Conservation (phyloP, 495 filamentous ascomycete species). For the Tuber microsphaerosporum region DNA sequence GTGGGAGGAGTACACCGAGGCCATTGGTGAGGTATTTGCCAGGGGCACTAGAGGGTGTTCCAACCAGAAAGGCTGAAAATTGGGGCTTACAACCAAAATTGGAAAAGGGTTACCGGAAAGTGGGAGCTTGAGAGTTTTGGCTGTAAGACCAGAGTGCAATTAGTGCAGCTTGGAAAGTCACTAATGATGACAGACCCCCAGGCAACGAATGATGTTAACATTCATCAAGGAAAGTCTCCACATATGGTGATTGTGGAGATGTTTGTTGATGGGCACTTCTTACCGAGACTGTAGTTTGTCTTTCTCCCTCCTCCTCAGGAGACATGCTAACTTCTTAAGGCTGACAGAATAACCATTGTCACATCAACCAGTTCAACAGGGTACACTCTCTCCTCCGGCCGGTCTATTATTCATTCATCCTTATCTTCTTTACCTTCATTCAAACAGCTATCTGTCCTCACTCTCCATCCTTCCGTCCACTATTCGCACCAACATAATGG, state of each 20-base stretch:
- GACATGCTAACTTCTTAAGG: slow-evolving; percentile 33
- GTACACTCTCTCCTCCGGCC: slow-evolving; percentile 77
- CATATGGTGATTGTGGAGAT: slow-evolving; percentile 85
- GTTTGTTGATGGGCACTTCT: slow-evolving; percentile 72
- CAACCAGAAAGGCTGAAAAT: slow-evolving; percentile 77
- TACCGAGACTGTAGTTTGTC: slow-evolving; percentile 64
- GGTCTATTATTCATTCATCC: slow-evolving; percentile 83
- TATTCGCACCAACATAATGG: slow-evolving; percentile 76
- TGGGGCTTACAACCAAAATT: slow-evolving; percentile 60
- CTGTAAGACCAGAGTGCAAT: not conserved
- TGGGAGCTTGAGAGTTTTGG: slow-evolving; percentile 10
- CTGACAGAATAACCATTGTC: slow-evolving; percentile 84
- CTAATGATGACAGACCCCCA: slow-evolving; percentile 52
- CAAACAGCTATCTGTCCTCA: slow-evolving; percentile 89
- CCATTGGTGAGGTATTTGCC: slow-evolving; percentile 73
- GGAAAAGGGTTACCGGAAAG: slow-evolving; percentile 32
- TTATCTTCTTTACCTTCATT: slow-evolving; percentile 73
- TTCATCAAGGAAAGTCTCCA: slow-evolving; percentile 78
- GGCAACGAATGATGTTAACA: slow-evolving; percentile 86
- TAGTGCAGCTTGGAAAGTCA: slow-evolving; percentile 19
- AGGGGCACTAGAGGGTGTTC: slow-evolving; percentile 48
- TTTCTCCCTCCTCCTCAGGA: not conserved
- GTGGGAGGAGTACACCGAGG: slow-evolving; percentile 77
- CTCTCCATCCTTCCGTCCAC: slow-evolving; percentile 77
- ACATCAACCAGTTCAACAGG: slow-evolving; percentile 91